phyloP scores from a whole-genome alignment of 2,329 filamentous ascomycete genomes.

The Pseudogymnoascus sp. region DNA sequence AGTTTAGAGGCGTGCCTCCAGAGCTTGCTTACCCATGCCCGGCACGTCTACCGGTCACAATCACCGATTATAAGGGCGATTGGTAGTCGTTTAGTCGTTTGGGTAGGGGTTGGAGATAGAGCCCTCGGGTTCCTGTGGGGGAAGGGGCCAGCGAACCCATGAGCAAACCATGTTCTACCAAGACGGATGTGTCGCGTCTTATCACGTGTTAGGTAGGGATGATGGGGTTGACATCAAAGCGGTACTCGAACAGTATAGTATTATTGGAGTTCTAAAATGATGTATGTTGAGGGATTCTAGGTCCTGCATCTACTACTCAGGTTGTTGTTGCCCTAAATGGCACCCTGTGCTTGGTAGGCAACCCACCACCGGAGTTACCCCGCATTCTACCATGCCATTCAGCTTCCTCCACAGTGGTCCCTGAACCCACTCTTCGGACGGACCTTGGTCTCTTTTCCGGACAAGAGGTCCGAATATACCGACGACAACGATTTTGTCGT shows the following conservation, averaged over 20 bases:
- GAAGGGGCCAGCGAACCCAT: neutral
- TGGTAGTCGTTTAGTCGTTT: neutral
- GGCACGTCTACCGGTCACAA: neutral
- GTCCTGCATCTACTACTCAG: too few species aligned
- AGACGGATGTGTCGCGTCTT: neutral
- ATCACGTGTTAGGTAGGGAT: neutral
- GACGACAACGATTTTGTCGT: neutral
- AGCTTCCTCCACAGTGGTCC: neutral
- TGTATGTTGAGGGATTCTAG: neutral
- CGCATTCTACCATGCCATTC: neutral
- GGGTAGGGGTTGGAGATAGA: neutral
- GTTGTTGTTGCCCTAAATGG: too few species aligned
- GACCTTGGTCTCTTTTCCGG: neutral
- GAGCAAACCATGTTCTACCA: neutral
- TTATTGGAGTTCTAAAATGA: neutral
- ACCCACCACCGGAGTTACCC: constrained; percentile 5
- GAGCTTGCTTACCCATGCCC: neutral
- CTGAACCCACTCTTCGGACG: neutral
- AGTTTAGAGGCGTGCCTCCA: neutral
- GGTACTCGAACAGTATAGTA: neutral
- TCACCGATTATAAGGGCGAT: neutral
- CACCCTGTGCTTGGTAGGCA: neutral
- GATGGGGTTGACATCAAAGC: neutral
- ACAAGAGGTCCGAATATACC: neutral
- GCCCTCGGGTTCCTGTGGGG: neutral